These are phyloP conservation scores for Ophiostoma tasmaniense DNA, from an alignment of 2,329 filamentous ascomycete genomes.

Conservation along the genomic window DNA sequence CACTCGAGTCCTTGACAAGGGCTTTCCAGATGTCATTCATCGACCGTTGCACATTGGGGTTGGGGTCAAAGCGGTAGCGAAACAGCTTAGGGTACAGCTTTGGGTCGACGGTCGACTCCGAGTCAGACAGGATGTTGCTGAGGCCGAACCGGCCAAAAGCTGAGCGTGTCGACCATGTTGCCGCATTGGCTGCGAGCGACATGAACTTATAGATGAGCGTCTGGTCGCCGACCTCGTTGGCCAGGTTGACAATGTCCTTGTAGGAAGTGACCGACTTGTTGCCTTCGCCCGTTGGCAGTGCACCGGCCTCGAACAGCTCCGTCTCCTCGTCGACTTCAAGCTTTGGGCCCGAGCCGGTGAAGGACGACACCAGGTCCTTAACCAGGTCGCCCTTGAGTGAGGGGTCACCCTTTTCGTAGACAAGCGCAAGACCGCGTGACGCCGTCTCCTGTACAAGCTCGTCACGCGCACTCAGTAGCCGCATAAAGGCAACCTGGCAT, in stretches of 20 bases:
- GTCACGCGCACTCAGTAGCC: conserved; percentile 77
- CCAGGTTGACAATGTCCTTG: conserved; percentile 90
- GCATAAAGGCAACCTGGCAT: conserved; percentile 80
- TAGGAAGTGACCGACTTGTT: conserved; percentile 71
- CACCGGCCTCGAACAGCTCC: conserved; percentile 85
- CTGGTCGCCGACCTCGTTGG: conserved; percentile 93
- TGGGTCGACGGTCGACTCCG: conserved; percentile 78
- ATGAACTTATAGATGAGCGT: conserved; percentile 98
- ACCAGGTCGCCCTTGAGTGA: conserved; percentile 74
- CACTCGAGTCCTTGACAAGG: conserved; percentile 73
- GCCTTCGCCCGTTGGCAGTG: conserved; percentile 80
- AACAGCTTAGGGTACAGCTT: conserved; percentile 94
- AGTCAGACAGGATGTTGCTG: conserved; percentile 70
- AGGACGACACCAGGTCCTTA: conserved; percentile 77
- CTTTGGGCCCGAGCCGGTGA: conserved; percentile 66
- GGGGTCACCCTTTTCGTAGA: conserved; percentile 86
- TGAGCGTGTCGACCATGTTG: conserved; percentile 93
- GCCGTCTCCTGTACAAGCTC: conserved; percentile 94
- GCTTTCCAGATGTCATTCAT: conserved; percentile 99
- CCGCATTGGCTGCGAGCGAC: conserved; percentile 90
- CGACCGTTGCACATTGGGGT: conserved; percentile 80
- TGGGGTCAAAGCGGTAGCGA: conserved; percentile 91
- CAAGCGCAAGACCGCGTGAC: conserved; percentile 78
- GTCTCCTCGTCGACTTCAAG: conserved; percentile 86
- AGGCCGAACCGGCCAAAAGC: conserved; percentile 92